Base-by-base conservation (phyloP, 169 alveolate species). In the Plasmodium gonderi region DNA sequence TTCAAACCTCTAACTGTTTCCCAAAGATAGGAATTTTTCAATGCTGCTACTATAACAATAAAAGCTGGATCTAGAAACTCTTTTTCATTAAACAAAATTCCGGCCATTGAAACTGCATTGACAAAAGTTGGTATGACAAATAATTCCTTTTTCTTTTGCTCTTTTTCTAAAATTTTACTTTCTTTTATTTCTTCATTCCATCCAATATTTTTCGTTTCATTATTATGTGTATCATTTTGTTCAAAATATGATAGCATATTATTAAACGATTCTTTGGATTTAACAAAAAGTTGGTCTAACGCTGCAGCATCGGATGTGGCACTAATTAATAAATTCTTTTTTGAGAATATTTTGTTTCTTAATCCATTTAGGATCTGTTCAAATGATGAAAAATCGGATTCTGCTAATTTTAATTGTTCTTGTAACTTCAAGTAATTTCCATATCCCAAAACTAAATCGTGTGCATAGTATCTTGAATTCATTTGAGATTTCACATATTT, bases 61-160 rank as follows among this genome's bases (percentile, higher is more conserved):
- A 91, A 94, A 4, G 95, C 90, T 2, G 97, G 97, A 69, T 74
- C 90, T 17, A 93, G 44, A 40, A 90, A 80, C 49, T 96, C 97
- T 7, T 42, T 65, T 77, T 79, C 94, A 44, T 94, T 89, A 47
- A 94, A 96, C 47, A 96, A 72, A 29, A 92, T 77, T 26, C 97
- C 97, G 9, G 97, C 95, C 96, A 96, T 93, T 7, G 95, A 95
- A 4, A 96, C 97, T 20, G 92, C 92, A 91, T 96, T 96, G 33
- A 94, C 96, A 51, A 79, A 91, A 20, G 97, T 93, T 40, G 97
- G 96, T 11, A 81, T 92, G 14, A 78, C 82, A 76, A 90, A 68
- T 20, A 90, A 90, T 78, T 90, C 94, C 54, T 90, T 90, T 76
- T 75, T 75, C 31, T 7, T 38, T 23, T 87, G 36, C 20, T 65